Evolutionary conservation across 2,329 filamentous ascomycete genomes (phyloP).

Genomic region (Microdochium trichocladiopsis): DNA sequence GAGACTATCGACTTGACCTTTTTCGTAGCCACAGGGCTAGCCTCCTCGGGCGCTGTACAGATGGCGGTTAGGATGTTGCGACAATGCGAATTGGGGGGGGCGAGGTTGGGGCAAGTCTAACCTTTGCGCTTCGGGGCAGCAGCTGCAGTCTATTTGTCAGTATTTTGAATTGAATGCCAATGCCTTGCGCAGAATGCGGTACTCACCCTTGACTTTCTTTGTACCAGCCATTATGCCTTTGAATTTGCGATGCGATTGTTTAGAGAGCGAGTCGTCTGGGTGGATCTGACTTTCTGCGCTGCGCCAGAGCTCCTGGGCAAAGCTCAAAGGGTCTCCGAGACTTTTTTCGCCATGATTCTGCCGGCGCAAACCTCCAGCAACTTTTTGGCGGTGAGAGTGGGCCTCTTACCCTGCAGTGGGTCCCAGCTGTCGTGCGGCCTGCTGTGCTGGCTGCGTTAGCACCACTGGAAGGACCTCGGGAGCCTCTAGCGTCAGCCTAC

Average conservation of each 20-base stretch:
- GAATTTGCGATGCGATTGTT: background rate
- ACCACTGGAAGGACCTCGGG: background rate
- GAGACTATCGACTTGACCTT: constrained; percentile 32
- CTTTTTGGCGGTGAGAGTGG: constrained; percentile 18
- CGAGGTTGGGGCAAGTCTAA: constrained; percentile 9
- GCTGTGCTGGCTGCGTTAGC: no score
- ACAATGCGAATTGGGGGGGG: no score
- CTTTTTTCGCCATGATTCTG: constrained; percentile 12
- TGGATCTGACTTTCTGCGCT: background rate
- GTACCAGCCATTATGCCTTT: background rate
- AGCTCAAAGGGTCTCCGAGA: background rate
- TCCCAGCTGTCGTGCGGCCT: no score
- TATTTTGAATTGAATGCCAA: constrained; percentile 21
- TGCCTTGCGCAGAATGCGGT: constrained; percentile 3
- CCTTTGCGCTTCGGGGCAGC: constrained; percentile 28
- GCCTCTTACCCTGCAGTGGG: background rate
- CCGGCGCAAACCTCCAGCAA: constrained; percentile 9
- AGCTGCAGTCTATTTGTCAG: background rate
- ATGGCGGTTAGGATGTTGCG: constrained; percentile 12
- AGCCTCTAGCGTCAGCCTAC: no score
- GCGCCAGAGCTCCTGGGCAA: constrained; percentile 4
- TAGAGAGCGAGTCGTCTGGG: background rate
- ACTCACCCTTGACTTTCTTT: background rate
- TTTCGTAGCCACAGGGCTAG: constrained; percentile 34
- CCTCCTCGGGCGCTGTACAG: constrained; percentile 31